Evolutionary conservation across 2,329 filamentous ascomycete genomes (phyloP).

Genomic region (Diatrype stigma): DNA sequence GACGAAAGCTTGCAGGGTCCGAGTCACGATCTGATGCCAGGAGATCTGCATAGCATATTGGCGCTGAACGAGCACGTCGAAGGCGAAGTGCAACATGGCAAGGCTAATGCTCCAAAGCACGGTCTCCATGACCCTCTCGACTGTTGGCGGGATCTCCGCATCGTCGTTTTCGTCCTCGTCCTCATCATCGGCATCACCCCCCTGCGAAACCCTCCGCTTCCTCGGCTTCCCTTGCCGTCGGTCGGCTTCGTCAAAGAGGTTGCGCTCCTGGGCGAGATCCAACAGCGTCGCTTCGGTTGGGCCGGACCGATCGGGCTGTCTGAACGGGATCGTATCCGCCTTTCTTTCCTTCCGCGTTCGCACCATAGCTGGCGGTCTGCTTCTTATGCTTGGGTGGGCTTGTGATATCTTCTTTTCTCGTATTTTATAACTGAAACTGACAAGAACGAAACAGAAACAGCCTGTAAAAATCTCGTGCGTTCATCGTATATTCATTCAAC

Average conservation of each 20-base stretch:
- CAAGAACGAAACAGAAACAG: too few relatives aligned
- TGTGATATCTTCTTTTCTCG: too few relatives aligned
- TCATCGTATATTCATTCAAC: too few relatives aligned
- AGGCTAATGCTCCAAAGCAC: constrained; percentile 58
- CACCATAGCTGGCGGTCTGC: constrained; percentile 40
- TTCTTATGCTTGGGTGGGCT: too few relatives aligned
- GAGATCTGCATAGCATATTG: constrained; percentile 68
- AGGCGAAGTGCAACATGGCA: constrained; percentile 69
- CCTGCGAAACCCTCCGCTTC: neutral
- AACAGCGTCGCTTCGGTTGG: constrained; percentile 65
- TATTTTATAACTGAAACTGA: too few relatives aligned
- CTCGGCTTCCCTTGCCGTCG: constrained; percentile 29
- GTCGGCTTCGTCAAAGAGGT: constrained; percentile 51
- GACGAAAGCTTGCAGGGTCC: constrained; percentile 49
- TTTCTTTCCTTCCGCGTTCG: constrained; percentile 45
- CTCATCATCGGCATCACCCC: constrained; percentile 30
- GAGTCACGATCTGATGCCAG: constrained; percentile 51
- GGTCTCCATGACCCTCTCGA: constrained; percentile 52
- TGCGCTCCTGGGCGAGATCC: constrained; percentile 63
- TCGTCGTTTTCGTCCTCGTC: constrained; percentile 32
- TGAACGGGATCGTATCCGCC: constrained; percentile 54
- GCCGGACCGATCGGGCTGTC: constrained; percentile 64
- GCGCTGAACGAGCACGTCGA: constrained; percentile 74
- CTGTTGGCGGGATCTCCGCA: constrained; percentile 34
- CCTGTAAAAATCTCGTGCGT: too few relatives aligned